These are phyloP conservation scores for Xylaria sp. DNA, from an alignment of 2,329 filamentous ascomycete species.

Conservation along the genomic window DNA sequence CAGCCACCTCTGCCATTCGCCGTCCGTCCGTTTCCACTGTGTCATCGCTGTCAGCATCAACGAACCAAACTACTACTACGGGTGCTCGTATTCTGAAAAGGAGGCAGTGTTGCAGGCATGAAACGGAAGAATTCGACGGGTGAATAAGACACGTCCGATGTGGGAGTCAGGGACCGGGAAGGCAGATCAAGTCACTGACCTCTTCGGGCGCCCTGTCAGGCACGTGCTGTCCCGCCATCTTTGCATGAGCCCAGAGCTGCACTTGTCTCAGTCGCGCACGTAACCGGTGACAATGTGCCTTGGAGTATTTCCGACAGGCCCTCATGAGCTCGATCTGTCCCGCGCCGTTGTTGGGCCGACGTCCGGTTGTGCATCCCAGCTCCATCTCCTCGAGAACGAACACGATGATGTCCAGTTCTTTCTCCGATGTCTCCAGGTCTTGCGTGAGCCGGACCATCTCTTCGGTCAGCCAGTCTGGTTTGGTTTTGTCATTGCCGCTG, in stretches of 20 bases:
- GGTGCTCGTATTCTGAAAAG: too few relatives aligned
- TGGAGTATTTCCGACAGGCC: conserved; percentile 27
- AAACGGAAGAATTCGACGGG: neutral
- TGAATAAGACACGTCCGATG: too few relatives aligned
- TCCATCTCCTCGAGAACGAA: conserved; percentile 22
- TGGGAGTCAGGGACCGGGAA: neutral
- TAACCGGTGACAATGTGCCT: conserved; percentile 23
- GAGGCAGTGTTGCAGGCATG: neutral
- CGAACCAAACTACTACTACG: neutral
- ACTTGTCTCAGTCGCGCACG: conserved; percentile 26
- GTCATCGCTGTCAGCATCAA: conserved; percentile 1
- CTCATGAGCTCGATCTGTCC: conserved; percentile 22
- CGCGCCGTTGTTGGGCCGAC: neutral
- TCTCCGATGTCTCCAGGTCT: conserved; percentile 25
- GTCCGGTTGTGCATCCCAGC: neutral
- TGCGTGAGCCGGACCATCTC: conserved; percentile 18
- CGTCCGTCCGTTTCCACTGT: conserved; percentile 25
- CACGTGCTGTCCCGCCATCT: conserved; percentile 16
- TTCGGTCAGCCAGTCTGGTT: conserved; percentile 21
- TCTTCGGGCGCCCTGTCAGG: conserved; percentile 23
- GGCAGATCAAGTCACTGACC: conserved; percentile 5
- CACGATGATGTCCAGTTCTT: conserved; percentile 26
- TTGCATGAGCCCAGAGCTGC: conserved; percentile 19
- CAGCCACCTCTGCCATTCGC: conserved; percentile 28
- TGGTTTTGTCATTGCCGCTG: neutral